A percentile compares a stretch with the other conserved stretches of the same genome.
Evolutionary conservation across 1,139 yeast genomes (phyloP).

Genomic region (Pichia sp.): DNA sequence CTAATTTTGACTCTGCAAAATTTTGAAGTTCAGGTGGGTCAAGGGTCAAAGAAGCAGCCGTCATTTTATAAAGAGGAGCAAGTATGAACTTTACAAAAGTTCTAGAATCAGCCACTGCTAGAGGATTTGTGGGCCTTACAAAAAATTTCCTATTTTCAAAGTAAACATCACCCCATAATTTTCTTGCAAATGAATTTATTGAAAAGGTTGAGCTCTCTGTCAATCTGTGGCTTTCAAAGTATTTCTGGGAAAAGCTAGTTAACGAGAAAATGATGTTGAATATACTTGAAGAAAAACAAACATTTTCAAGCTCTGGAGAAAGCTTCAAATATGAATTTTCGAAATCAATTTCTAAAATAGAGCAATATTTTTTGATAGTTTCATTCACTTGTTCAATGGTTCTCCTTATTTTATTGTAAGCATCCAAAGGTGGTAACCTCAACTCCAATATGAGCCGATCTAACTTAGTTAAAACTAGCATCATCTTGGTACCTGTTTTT

Average conservation of each 20-base stretch:
- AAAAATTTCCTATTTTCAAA: slow-evolving; percentile 51
- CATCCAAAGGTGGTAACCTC: slow-evolving; percentile 67
- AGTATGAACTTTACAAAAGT: slow-evolving; percentile 68
- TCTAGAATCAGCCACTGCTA: slow-evolving; percentile 35
- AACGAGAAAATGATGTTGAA: slow-evolving; percentile 64
- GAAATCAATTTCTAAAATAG: not conserved
- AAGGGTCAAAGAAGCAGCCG: slow-evolving; percentile 57
- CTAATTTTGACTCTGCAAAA: slow-evolving; percentile 46
- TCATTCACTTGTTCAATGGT: slow-evolving; percentile 63
- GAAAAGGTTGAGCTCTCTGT: slow-evolving; percentile 10
- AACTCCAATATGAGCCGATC: slow-evolving; percentile 80
- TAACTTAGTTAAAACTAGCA: slow-evolving; percentile 71
- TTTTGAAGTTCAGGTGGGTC: slow-evolving; percentile 41
- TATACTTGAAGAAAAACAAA: slow-evolving; percentile 68
- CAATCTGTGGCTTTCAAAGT: slow-evolving; percentile 36
- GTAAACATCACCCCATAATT: slow-evolving; percentile 77
- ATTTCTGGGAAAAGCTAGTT: slow-evolving; percentile 58
- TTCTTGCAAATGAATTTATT: slow-evolving; percentile 45
- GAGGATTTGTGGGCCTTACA: slow-evolving; percentile 33
- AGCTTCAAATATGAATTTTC: slow-evolving; percentile 36
- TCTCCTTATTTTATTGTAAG: slow-evolving; percentile 62
- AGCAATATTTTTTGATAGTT: slow-evolving; percentile 35
- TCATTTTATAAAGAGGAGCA: slow-evolving; percentile 76
- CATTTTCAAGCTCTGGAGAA: slow-evolving; percentile 65
- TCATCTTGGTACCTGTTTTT: slow-evolving; percentile 46